Percentiles rank a stretch among this genome's conserved stretches.
These are phyloP conservation scores for Cryptosporidium baileyi DNA, from an alignment of 169 alveolate genomes.

Conservation along the genomic window DNA sequence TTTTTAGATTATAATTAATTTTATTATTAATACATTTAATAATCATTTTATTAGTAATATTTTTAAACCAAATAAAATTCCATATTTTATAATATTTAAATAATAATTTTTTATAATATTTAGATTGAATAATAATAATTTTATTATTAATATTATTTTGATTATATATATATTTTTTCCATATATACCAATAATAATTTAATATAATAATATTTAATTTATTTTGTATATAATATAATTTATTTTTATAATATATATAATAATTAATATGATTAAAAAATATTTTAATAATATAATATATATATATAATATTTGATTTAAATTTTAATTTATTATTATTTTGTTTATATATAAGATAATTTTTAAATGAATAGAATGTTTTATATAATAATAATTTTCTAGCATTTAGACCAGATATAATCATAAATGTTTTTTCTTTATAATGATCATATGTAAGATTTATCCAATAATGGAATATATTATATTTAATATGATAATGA, in stretches of 20 bases:
- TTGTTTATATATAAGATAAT: not conserved
- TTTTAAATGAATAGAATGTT: not conserved
- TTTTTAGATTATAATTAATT: constrained; percentile 1
- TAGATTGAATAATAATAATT: not conserved
- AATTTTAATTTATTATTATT: not conserved
- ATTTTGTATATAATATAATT: not conserved
- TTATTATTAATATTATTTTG: not conserved
- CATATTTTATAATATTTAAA: constrained; percentile 1
- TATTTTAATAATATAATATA: not conserved
- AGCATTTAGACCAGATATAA: constrained; percentile 38
- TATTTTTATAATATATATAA: not conserved
- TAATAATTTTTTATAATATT: not conserved
- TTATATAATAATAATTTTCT: constrained; percentile 1
- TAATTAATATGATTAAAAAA: not conserved
- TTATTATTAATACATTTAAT: constrained; percentile 6
- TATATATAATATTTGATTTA: not conserved
- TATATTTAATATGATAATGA: not conserved
- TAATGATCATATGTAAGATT: constrained; percentile 16
- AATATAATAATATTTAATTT: not conserved
- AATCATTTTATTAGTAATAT: constrained; percentile 32
- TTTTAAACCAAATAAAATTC: constrained; percentile 38
- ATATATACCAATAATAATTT: not conserved
- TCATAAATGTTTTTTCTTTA: constrained; percentile 30
- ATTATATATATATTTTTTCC: not conserved
- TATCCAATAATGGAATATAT: not conserved